phyloP scores from a whole-genome alignment of 2,329 filamentous ascomycete species.

The Dactylonectria macrodidyma region DNA sequence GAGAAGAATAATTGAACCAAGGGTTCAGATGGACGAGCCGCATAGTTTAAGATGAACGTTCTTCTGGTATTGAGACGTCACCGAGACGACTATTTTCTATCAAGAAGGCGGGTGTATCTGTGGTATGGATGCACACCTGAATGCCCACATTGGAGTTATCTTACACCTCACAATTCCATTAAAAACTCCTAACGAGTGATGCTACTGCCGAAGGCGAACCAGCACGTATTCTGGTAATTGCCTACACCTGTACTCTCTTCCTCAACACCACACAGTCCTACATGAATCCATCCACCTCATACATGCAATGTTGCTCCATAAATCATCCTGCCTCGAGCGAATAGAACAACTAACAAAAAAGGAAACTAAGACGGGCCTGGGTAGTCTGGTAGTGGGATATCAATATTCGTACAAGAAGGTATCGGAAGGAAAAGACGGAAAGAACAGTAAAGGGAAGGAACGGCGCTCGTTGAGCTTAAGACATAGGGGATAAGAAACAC shows the following conservation, averaged over 20 bases:
- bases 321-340: slow-evolving; percentile 9
- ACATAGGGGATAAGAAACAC: not conserved
- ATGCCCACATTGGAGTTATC: not conserved
- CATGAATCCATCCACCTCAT: slow-evolving; percentile 3
- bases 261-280: not conserved
- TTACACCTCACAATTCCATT: slow-evolving; percentile 3
- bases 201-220: not conserved
- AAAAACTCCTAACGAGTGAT: not conserved
- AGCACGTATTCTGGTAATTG: not conserved
- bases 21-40: not conserved
- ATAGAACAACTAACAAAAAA: slow-evolving; percentile 23
- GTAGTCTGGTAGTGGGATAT: slow-evolving; percentile 28
- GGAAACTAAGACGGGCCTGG: slow-evolving; percentile 20
- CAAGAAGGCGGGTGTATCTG: slow-evolving; percentile 4
- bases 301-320: slow-evolving; percentile 18
- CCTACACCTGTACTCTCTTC: not conserved
- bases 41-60: not conserved
- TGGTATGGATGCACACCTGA: not conserved
- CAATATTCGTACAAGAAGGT: slow-evolving; percentile 45
- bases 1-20: not conserved
- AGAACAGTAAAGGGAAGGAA: slow-evolving; percentile 13
- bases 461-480: slow-evolving; percentile 8
- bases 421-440: slow-evolving; percentile 33
- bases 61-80: not conserved
- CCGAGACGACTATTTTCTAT: slow-evolving; percentile 1